A percentile compares a stretch with the other conserved stretches of the same genome.
phyloP scores from a whole-genome alignment of 2,329 filamentous ascomycete genomes.

The Paraconiothyrium sp. region DNA sequence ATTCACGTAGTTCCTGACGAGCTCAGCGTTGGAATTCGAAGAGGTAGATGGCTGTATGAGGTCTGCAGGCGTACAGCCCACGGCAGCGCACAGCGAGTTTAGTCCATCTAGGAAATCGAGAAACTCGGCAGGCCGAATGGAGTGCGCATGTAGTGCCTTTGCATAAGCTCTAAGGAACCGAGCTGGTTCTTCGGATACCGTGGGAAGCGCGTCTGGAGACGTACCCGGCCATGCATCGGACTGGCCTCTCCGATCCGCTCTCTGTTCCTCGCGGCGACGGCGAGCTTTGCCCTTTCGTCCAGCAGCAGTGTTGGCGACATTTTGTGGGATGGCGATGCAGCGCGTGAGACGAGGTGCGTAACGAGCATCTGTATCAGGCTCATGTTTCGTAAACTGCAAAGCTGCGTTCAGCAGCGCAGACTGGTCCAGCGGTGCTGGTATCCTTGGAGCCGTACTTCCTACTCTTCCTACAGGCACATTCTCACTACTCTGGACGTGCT shows the following conservation, averaged over 20 bases:
- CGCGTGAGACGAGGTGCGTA: slow-evolving; percentile 37
- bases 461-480: slow-evolving; percentile 41
- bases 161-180: slow-evolving; percentile 43
- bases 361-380: slow-evolving; percentile 34
- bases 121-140: slow-evolving; percentile 41
- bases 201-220: slow-evolving; percentile 19
- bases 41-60: slow-evolving; percentile 14
- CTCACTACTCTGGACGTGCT: slow-evolving; percentile 18
- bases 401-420: slow-evolving; percentile 31
- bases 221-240: slow-evolving; percentile 20
- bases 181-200: slow-evolving; percentile 21
- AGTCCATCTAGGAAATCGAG: slow-evolving; percentile 45
- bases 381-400: slow-evolving; percentile 37
- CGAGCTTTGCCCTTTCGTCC: slow-evolving; percentile 11
- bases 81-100: slow-evolving; percentile 37
- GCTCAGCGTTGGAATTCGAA: slow-evolving; percentile 4
- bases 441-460: slow-evolving; percentile 13
- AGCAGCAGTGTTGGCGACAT: background rate
- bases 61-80: slow-evolving; percentile 16
- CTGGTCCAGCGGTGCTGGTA: slow-evolving; percentile 15
- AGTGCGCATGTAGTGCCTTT: slow-evolving; percentile 39
- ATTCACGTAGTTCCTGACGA: slow-evolving; percentile 35
- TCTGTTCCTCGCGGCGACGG: slow-evolving; percentile 7
- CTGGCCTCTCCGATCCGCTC: slow-evolving; percentile 11
- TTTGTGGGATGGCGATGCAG: slow-evolving; percentile 39